These are phyloP conservation scores for Trichoderma arundinaceum DNA, from an alignment of 2,329 filamentous ascomycete species.

Conservation along the genomic window DNA sequence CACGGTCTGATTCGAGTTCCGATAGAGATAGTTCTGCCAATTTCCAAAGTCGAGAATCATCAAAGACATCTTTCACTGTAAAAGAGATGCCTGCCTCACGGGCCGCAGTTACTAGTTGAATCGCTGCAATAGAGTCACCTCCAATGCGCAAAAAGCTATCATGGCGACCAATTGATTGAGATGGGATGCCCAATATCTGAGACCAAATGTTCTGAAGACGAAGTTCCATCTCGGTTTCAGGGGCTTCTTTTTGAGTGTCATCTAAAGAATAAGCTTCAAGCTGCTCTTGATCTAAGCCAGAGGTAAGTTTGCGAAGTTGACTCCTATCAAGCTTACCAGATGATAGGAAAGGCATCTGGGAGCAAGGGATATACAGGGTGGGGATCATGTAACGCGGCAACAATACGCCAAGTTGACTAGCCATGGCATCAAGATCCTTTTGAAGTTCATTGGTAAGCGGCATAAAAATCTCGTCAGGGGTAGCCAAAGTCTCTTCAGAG, in stretches of 20 bases:
- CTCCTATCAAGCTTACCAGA: slow-evolving; percentile 34
- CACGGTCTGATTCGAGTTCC: neutral
- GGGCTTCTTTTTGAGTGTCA: neutral
- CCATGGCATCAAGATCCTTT: slow-evolving; percentile 32
- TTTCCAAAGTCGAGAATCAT: slow-evolving; percentile 27
- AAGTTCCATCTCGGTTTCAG: slow-evolving; percentile 10
- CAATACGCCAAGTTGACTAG: slow-evolving; percentile 17
- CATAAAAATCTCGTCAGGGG: slow-evolving; percentile 28
- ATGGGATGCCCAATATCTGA: slow-evolving; percentile 20
- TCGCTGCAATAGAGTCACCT: slow-evolving; percentile 45
- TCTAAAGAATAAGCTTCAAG: slow-evolving; percentile 15
- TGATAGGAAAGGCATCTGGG: slow-evolving; percentile 32
- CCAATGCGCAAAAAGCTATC: slow-evolving; percentile 38
- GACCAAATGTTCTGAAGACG: slow-evolving; percentile 33
- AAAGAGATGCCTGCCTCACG: slow-evolving; percentile 23
- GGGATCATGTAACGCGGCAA: slow-evolving; percentile 36
- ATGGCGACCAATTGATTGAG: slow-evolving; percentile 28
- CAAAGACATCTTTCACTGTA: slow-evolving; percentile 26
- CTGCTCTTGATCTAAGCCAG: neutral
- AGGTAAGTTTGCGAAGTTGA: neutral
- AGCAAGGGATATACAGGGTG: slow-evolving; percentile 33
- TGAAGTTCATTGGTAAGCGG: slow-evolving; percentile 24
- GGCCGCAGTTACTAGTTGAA: slow-evolving; percentile 12
- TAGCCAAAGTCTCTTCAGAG: neutral
- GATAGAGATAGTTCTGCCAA: neutral